These are phyloP conservation scores for Ajuga reptans DNA, from an alignment of 305 asterid genomes.

Conservation along the genomic window DNA sequence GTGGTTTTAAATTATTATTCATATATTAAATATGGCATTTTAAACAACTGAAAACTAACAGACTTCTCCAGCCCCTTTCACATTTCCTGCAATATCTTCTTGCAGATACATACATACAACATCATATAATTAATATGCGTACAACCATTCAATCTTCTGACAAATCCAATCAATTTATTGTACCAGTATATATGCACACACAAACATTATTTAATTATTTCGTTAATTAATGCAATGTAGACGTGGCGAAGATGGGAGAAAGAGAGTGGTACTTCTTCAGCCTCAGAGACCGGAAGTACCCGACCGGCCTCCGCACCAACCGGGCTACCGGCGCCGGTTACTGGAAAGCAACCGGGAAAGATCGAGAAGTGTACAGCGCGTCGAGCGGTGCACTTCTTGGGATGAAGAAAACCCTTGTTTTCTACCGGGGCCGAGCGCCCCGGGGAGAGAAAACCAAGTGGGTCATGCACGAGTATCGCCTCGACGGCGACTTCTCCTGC, in stretches of 20 bases:
- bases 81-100: slow-evolving; percentile 5
- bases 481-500: slow-evolving; percentile 56
- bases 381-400: slow-evolving; percentile 38
- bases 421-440: slow-evolving; percentile 80
- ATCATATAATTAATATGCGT: too few relatives aligned
- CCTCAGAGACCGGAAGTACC: slow-evolving; percentile 65
- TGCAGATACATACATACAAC: background rate
- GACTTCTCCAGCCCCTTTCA: background rate
- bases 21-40: background rate
- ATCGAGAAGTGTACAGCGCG: slow-evolving; percentile 48
- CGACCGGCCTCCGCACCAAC: slow-evolving; percentile 69
- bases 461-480: slow-evolving; percentile 95
- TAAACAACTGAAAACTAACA: slow-evolving; percentile 1
- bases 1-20: background rate
- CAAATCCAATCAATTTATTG: background rate
- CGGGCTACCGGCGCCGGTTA: slow-evolving; percentile 75
- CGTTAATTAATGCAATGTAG: slow-evolving; percentile 18
- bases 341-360: slow-evolving; percentile 86
- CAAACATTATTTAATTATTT: background rate
- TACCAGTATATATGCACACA: background rate
- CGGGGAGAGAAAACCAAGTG: slow-evolving; percentile 77
- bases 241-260: slow-evolving; percentile 67
- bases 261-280: slow-evolving; percentile 85
- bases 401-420: slow-evolving; percentile 83
- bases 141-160: background rate